phyloP scores from a whole-genome alignment of 2,329 filamentous ascomycete species.

The Purpureocillium lavendulum region DNA sequence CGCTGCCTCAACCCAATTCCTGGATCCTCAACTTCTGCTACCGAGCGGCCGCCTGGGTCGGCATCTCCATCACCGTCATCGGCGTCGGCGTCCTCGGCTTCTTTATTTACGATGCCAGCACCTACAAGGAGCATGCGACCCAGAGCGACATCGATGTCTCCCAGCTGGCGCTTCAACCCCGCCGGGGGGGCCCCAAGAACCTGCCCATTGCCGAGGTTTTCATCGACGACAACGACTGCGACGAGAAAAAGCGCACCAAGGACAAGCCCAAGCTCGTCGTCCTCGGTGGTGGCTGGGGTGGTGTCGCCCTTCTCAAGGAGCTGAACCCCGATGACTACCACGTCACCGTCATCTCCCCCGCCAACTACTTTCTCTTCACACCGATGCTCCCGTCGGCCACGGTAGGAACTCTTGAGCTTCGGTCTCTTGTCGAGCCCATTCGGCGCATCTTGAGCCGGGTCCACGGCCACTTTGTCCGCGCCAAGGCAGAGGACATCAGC shows the following conservation, averaged over 20 bases:
- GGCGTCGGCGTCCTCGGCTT: constrained; percentile 68
- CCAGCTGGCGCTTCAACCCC: constrained; percentile 70
- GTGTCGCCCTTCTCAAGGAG: constrained; percentile 83
- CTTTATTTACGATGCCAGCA: constrained; percentile 89
- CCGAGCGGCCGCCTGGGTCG: constrained; percentile 52
- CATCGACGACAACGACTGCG: constrained; percentile 80
- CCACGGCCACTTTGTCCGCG: constrained; percentile 83
- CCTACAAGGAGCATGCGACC: constrained; percentile 66
- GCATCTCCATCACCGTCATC: constrained; percentile 65
- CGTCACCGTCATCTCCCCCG: constrained; percentile 87
- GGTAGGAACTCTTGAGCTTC: constrained; percentile 85
- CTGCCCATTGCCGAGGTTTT: constrained; percentile 81
- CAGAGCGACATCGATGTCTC: constrained; percentile 75
- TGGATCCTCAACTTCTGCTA: constrained; percentile 52
- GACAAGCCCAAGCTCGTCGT: constrained; percentile 91
- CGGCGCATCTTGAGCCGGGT: constrained; percentile 72
- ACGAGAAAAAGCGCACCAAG: constrained; percentile 61
- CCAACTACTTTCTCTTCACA: constrained; percentile 96
- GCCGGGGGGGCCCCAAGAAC: constrained; percentile 86
- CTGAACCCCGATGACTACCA: constrained; percentile 89
- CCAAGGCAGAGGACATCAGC: constrained; percentile 78
- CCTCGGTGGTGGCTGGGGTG: constrained; percentile 90
- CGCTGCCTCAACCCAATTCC: constrained; percentile 40
- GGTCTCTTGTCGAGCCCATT: constrained; percentile 88
- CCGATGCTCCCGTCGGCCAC: constrained; percentile 97